phyloP scores from a whole-genome alignment of 2,329 filamentous ascomycete genomes.

The Ceratocystis eucalypticola region DNA sequence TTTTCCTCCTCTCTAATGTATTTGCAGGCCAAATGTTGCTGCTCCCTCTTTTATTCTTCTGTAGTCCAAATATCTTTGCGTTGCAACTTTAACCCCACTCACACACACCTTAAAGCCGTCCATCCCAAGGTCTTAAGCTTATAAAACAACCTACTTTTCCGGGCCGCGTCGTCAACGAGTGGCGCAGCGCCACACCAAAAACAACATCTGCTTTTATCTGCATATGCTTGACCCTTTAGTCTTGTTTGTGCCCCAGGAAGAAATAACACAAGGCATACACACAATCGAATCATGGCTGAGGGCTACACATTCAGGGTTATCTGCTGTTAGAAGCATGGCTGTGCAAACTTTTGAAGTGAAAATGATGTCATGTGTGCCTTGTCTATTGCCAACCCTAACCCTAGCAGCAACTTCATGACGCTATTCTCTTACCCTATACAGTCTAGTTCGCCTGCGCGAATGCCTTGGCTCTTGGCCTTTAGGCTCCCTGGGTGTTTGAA shows the following conservation, averaged over 20 bases:
- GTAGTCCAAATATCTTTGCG: too few relatives aligned
- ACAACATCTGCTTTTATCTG: neutral
- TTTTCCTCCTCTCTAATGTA: neutral
- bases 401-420: neutral
- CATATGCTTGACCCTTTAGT: neutral
- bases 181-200: neutral
- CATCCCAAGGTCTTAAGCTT: too few relatives aligned
- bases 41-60: too few relatives aligned
- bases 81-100: too few relatives aligned
- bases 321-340: neutral
- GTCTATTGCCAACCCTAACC: neutral
- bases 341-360: neutral
- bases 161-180: neutral
- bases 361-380: neutral
- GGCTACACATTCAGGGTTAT: neutral
- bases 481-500: too few relatives aligned
- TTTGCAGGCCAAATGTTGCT: too few relatives aligned
- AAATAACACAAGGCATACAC: neutral
- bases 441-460: too few relatives aligned
- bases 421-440: too few relatives aligned
- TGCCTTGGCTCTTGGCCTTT: too few relatives aligned
- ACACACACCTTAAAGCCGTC: too few relatives aligned
- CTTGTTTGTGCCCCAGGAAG: too few relatives aligned
- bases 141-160: neutral
- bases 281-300: neutral